These are phyloP conservation scores for Mucor indicus DNA, from an alignment of 371 early-diverging fungal species.

Conservation along the genomic window DNA sequence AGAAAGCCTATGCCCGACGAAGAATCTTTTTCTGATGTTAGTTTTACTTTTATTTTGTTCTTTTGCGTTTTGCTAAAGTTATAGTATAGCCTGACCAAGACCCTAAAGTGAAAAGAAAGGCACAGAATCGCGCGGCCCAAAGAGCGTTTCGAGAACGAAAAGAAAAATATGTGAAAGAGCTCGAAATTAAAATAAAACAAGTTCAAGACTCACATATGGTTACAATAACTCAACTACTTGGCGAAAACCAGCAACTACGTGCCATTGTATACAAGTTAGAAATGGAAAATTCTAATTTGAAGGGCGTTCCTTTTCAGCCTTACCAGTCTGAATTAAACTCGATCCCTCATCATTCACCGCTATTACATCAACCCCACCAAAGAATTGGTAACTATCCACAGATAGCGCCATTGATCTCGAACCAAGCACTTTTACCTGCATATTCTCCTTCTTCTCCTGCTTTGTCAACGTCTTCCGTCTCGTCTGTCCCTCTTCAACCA, in stretches of 20 bases:
- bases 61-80: not conserved
- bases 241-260: conserved; percentile 41
- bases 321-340: not conserved
- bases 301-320: conserved; percentile 24
- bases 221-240: conserved; percentile 28
- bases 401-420: conserved; percentile 14
- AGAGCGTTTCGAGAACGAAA: conserved; percentile 75
- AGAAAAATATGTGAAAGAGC: conserved; percentile 64
- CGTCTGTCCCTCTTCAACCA: not conserved
- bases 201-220: conserved; percentile 47
- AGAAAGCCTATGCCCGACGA: conserved; percentile 34
- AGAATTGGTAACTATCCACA: not conserved
- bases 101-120: conserved; percentile 62
- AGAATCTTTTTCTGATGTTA: conserved; percentile 15
- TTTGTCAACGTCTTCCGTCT: not conserved
- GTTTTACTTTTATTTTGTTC: no score
- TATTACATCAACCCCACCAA: not conserved
- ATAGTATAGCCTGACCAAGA: conserved; percentile 37
- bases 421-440: conserved; percentile 3
- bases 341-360: conserved; percentile 8
- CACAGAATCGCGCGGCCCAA: conserved; percentile 77
- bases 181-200: conserved; percentile 62
- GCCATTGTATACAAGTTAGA: conserved; percentile 35
- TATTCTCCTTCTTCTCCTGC: conserved; percentile 4
- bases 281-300: conserved; percentile 36